A percentile compares a stretch with the other conserved stretches of the same genome.
Evolutionary conservation across 805 yeast species (phyloP).

Genomic region (Sugiyamaella chiloensis): DNA sequence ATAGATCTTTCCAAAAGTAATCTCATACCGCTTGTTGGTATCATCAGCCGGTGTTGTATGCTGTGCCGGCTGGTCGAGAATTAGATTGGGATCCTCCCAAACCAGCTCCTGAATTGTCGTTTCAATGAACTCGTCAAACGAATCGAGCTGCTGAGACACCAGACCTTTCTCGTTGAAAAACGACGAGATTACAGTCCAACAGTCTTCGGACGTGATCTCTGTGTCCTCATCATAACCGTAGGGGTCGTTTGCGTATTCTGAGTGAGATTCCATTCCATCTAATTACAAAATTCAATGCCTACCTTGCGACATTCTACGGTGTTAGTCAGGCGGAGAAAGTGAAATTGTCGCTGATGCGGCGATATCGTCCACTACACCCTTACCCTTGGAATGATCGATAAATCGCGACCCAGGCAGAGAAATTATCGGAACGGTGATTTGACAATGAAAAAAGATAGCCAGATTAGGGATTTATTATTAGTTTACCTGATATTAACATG

Average conservation of each 20-base stretch:
- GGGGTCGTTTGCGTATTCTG: constrained; percentile 44
- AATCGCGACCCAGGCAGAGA: too few species aligned
- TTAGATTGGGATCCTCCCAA: constrained; percentile 89
- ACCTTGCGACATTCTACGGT: constrained; percentile 7
- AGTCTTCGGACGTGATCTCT: constrained; percentile 93
- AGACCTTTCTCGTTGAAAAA: constrained; percentile 95
- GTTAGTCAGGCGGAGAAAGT: too few species aligned
- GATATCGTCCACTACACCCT: too few species aligned
- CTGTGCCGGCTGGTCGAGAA: constrained; percentile 97
- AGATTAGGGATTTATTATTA: too few species aligned
- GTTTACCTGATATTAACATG: too few species aligned
- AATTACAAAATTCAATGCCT: too few species aligned
- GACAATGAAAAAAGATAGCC: too few species aligned
- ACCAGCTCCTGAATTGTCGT: constrained; percentile 95
- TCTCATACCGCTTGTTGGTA: constrained; percentile 88
- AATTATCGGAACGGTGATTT: too few species aligned
- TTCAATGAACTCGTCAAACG: constrained; percentile 96
- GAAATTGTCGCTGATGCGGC: too few species aligned
- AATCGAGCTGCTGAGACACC: constrained; percentile 96
- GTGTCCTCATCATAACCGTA: constrained; percentile 68
- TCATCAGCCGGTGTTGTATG: constrained; percentile 89
- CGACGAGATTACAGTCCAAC: constrained; percentile 97
- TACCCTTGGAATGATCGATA: too few species aligned
- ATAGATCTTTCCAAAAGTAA: constrained; percentile 95
- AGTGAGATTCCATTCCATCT: too few species aligned